Evolutionary conservation across 805 yeast species (phyloP).

Genomic region (Metschnikowia matae): DNA sequence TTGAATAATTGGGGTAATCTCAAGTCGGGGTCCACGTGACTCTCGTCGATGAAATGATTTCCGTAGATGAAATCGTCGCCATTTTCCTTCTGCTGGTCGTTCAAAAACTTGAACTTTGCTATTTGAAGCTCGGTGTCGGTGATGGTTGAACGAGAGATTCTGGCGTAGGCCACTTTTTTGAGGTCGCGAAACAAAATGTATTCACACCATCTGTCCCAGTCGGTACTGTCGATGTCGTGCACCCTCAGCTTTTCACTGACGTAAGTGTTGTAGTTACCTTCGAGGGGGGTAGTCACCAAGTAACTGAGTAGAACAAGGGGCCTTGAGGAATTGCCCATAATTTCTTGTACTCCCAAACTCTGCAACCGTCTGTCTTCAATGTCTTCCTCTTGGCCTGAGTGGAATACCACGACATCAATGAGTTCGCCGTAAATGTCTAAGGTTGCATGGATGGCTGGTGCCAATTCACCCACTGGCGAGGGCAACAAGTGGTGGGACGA

Average conservation of each 20-base stretch:
- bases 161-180: constrained; percentile 87
- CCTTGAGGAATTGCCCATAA: constrained; percentile 77
- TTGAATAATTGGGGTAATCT: constrained; percentile 75
- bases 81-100: constrained; percentile 28
- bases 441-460: constrained; percentile 97
- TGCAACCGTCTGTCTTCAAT: constrained; percentile 89
- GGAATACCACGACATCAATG: constrained; percentile 95
- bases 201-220: constrained; percentile 98
- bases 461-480: constrained; percentile 95
- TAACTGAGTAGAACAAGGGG: constrained; percentile 89
- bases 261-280: constrained; percentile 89
- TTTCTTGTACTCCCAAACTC: constrained; percentile 64
- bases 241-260: constrained; percentile 81
- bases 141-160: constrained; percentile 87
- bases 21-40: constrained; percentile 53
- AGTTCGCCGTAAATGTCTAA: constrained; percentile 81
- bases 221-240: constrained; percentile 89
- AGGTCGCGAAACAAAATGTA: constrained; percentile 85
- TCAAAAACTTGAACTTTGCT: constrained; percentile 75
- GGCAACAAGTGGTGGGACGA: constrained; percentile 91
- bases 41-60: constrained; percentile 53
- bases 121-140: constrained; percentile 97
- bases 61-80: constrained; percentile 46
- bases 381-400: constrained; percentile 97
- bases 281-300: constrained; percentile 79